Conservation (phyloP, 345 rosid species). For the Erodium maritimum region DNA sequence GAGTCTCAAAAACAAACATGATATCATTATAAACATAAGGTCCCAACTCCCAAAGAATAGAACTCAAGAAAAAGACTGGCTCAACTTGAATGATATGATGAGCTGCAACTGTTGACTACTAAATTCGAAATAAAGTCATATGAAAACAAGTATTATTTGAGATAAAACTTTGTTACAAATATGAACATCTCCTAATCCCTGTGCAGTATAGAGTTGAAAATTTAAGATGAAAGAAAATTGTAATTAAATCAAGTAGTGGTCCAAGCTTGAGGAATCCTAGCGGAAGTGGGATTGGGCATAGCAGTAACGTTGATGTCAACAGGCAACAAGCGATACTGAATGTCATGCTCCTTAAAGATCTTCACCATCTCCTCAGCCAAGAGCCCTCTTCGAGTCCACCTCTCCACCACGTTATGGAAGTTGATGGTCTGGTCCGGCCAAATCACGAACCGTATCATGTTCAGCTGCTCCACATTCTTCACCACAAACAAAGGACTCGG, state of each 20-base stretch:
- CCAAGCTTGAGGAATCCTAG: conserved; percentile 23
- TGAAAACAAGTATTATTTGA: too few relatives aligned
- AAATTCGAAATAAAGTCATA: too few relatives aligned
- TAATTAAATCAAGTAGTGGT: background rate
- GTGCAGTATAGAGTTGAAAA: too few relatives aligned
- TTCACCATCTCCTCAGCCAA: conserved; percentile 60
- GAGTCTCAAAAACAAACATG: too few relatives aligned
- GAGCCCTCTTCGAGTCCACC: conserved; percentile 39
- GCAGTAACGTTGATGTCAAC: conserved; percentile 46
- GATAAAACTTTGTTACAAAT: too few relatives aligned
- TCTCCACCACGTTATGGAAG: conserved; percentile 54
- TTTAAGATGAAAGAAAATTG: too few relatives aligned
- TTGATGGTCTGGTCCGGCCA: conserved; percentile 65
- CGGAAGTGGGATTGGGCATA: conserved; percentile 30
- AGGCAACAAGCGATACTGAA: conserved; percentile 56
- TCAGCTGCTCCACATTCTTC: conserved; percentile 43
- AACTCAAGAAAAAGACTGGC: too few relatives aligned
- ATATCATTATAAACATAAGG: too few relatives aligned
- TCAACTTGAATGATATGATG: too few relatives aligned
- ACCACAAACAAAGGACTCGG: conserved; percentile 36
- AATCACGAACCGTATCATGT: conserved; percentile 38
- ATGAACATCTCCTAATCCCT: too few relatives aligned
- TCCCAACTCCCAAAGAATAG: too few relatives aligned
- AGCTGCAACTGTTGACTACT: too few relatives aligned
- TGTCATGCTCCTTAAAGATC: conserved; percentile 58